These are phyloP conservation scores for Marasmius oreades DNA, from an alignment of 1,284 basidiomycete genomes.

Conservation along the genomic window DNA sequence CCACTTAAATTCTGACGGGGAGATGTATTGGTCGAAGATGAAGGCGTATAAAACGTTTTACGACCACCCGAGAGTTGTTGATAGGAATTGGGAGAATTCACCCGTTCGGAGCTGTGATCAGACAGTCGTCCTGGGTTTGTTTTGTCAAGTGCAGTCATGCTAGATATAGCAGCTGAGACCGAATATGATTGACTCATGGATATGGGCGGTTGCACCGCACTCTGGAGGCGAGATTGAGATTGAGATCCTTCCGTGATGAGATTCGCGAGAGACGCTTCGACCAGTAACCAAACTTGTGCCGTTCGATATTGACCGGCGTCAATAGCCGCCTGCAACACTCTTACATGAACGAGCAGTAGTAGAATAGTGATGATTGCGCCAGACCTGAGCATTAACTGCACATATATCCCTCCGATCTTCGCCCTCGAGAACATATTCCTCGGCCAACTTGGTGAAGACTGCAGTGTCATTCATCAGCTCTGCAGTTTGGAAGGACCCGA, in stretches of 20 bases:
- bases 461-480: conserved; percentile 39
- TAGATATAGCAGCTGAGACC: conserved; percentile 39
- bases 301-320: conserved; percentile 57
- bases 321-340: conserved; percentile 50
- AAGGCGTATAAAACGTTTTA: conserved; percentile 40
- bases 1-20: conserved; percentile 42
- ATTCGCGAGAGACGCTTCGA: conserved; percentile 56
- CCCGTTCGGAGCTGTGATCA: conserved; percentile 15
- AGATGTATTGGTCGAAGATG: conserved; percentile 59
- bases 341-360: not conserved
- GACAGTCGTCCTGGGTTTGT: conserved; percentile 31
- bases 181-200: conserved; percentile 37
- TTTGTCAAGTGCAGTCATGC: conserved; percentile 20
- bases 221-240: conserved; percentile 14
- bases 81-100: conserved; percentile 5
- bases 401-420: conserved; percentile 48
- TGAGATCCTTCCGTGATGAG: conserved; percentile 33
- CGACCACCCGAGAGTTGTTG: conserved; percentile 23
- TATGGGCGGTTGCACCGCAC: conserved; percentile 15
- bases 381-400: conserved; percentile 55
- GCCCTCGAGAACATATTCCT: conserved; percentile 63
- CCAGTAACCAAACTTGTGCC: conserved; percentile 67
- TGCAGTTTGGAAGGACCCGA: conserved; percentile 46
- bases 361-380: conserved; percentile 12
- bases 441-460: conserved; percentile 61